Base-by-base conservation (phyloP, 164 flowering plant genomes). In the Nelumbo lutea region DNA sequence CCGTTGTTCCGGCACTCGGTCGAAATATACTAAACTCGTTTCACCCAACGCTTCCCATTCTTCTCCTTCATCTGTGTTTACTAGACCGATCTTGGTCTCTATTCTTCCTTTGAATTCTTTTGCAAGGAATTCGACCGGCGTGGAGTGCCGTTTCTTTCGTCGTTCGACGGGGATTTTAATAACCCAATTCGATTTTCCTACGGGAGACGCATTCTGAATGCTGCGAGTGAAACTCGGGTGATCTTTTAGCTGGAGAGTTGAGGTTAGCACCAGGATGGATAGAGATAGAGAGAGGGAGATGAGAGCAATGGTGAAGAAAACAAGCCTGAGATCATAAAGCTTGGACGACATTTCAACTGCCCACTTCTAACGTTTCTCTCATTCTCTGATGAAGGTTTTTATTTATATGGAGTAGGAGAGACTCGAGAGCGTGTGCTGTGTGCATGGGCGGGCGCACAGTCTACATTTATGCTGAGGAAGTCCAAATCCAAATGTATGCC, bases 11-110 rank as follows among this genome's bases (percentile, higher is more conserved):
- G 72, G 11, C 2, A 88, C 88, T 3, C 57, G 79, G n/a, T 85
- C 87, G 43, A 91, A 88, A 6, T 62, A 15, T 1, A 93, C 76
- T 3, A 15, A 1, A 1, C 69, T 78, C 0, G 70, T 67, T 13
- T 74, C 63, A 8, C 76, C 74, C 4, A 59, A n/a, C 13, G 55
- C 69, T 41, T 55, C 65, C 67, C 76, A 53, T 38, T 42, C 62
- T 14, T 61, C 79, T 8, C 47, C 68, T 9, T 72, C 77, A 5
- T 67, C 71, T 1, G 77, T 42, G 67, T 82, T 83, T 13, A 85
- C 83, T 8, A 85, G 38, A 11, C 84, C 85, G 5, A 84, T 60
- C 60, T 70, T 83, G 61, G 81, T 65, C 14, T 48, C 64, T 27
- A 27, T 27, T 63, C 43, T 59, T 5, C 69, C 52, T 1, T 66